Evolutionary conservation across 1,284 basidiomycete genomes (phyloP), one percentile per base, ranked within the genome.

Genomic region (Ceratorhiza oryzae-sativae): DNA sequence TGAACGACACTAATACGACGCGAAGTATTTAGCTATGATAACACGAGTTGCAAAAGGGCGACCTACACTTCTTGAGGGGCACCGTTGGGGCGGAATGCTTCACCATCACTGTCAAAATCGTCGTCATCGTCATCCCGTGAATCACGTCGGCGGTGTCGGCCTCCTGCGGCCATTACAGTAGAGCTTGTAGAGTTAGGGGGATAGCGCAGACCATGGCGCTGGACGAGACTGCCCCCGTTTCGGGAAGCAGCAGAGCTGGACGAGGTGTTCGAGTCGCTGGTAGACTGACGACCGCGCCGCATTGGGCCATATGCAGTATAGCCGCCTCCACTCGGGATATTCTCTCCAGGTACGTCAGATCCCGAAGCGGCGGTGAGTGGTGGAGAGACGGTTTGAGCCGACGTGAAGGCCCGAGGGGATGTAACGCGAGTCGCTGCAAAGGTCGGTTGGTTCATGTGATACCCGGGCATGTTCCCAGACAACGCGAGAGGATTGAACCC

Each of bases 331-430:
- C 60, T 71, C 25, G 73, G 60, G 20, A 73, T 46, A 34, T 71
- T 73, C 62, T 72, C 71, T 41, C 45, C 71, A 71, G 63, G 46
- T 41, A 75, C 63, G 49, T 75, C 74, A 60, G 68, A 75, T 32
- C 63, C 71, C 55, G 56, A 62, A n/a, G 72, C 58, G 42, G 51
- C 49, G n/a, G 74, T 73, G 18, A 74, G 55, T 13, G 74, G 74
- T n/a, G 74, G 74, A n/a, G 74, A 75, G 51, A 75, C 74, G n/a
- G 74, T 72, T 48, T 75, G 73, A 30, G 63, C 41, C 20, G 30
- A 39, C 18, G 48, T 42, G 42, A 67, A 67, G 32, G 55, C 15
- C 8, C 63, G 63, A 42, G 63, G 63, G 18, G 62, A 65, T 46
- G 62, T 46, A 23, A 65, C 62, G 23, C 62, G 62, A 53, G 62